Evolutionary conservation across 2,329 filamentous ascomycete species (phyloP).

Genomic region (Grosmannia clavigera): DNA sequence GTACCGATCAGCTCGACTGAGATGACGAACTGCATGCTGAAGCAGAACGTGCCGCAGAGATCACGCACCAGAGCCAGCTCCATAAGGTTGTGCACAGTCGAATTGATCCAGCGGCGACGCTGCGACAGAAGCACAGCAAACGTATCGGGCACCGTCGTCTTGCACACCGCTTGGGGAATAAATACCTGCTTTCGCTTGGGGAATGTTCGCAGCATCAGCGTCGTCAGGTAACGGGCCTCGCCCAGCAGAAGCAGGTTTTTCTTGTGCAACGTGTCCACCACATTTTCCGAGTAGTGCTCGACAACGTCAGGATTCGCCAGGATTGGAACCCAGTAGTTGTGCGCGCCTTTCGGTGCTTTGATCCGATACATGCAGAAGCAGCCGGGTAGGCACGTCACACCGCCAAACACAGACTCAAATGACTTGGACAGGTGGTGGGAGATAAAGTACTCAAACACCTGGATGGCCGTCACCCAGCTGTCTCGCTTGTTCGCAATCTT

Average conservation of each 20-base stretch:
- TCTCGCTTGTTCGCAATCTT: slow-evolving; percentile 98
- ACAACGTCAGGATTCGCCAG: slow-evolving; percentile 97
- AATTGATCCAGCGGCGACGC: slow-evolving; percentile 97
- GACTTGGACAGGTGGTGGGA: slow-evolving; percentile 95
- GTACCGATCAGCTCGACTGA: slow-evolving; percentile 93
- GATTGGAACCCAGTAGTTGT: slow-evolving; percentile 99
- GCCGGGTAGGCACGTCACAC: slow-evolving; percentile 94
- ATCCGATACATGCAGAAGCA: slow-evolving; percentile 99
- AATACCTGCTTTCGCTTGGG: slow-evolving; percentile 98
- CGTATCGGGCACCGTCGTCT: slow-evolving; percentile 87
- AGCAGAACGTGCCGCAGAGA: slow-evolving; percentile 97
- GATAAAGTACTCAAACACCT: slow-evolving; percentile 99
- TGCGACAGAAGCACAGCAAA: slow-evolving; percentile 91
- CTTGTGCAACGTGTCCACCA: slow-evolving; percentile 95
- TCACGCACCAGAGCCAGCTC: slow-evolving; percentile 91
- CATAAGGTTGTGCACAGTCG: slow-evolving; percentile 96
- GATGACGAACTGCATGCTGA: slow-evolving; percentile 98
- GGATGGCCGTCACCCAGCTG: slow-evolving; percentile 93
- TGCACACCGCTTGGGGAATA: slow-evolving; percentile 96
- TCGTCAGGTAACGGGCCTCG: slow-evolving; percentile 91
- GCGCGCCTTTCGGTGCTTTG: slow-evolving; percentile 94
- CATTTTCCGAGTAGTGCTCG: slow-evolving; percentile 98
- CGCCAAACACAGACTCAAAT: slow-evolving; percentile 96
- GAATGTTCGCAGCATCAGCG: slow-evolving; percentile 96
- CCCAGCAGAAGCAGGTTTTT: slow-evolving; percentile 88